phyloP scores from a whole-genome alignment of 2,329 filamentous ascomycete genomes.

The Diaporthe caulivora region DNA sequence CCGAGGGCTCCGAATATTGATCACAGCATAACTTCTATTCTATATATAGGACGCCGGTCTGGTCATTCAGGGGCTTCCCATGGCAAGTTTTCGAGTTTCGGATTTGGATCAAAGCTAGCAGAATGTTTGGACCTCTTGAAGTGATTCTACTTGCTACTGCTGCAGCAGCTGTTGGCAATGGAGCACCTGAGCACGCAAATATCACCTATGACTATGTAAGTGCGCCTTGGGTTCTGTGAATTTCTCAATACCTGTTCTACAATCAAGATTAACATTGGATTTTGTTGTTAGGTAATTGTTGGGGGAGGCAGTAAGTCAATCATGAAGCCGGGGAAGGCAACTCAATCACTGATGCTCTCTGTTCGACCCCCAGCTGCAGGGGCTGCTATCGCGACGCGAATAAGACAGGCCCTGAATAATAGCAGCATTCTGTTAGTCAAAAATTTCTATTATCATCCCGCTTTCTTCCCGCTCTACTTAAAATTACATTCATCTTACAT shows the following conservation, averaged over 20 bases:
- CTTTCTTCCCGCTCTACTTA: no score
- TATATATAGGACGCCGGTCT: not conserved
- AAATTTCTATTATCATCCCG: not conserved
- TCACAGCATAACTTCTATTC: not conserved
- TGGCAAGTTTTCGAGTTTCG: no score
- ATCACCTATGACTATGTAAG: conserved; percentile 19
- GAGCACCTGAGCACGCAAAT: not conserved
- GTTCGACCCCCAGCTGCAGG: conserved; percentile 41
- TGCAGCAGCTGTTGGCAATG: not conserved
- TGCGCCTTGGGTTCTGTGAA: not conserved
- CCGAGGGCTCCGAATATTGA: not conserved
- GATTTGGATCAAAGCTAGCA: not conserved
- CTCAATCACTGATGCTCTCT: not conserved
- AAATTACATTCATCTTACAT: not conserved
- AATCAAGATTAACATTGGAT: not conserved
- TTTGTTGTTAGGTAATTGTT: conserved; percentile 2
- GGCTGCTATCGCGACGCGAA: conserved; percentile 43
- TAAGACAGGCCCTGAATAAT: conserved; percentile 43
- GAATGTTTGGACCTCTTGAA: not conserved
- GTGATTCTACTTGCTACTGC: not conserved
- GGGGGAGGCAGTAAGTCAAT: conserved; percentile 31
- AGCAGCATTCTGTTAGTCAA: conserved; percentile 43
- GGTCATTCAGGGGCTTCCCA: not conserved
- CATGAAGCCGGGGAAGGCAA: no score
- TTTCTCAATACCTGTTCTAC: fast-evolving